These are phyloP conservation scores for Cercospora citrullina DNA, from an alignment of 2,329 filamentous ascomycete species.

Conservation along the genomic window DNA sequence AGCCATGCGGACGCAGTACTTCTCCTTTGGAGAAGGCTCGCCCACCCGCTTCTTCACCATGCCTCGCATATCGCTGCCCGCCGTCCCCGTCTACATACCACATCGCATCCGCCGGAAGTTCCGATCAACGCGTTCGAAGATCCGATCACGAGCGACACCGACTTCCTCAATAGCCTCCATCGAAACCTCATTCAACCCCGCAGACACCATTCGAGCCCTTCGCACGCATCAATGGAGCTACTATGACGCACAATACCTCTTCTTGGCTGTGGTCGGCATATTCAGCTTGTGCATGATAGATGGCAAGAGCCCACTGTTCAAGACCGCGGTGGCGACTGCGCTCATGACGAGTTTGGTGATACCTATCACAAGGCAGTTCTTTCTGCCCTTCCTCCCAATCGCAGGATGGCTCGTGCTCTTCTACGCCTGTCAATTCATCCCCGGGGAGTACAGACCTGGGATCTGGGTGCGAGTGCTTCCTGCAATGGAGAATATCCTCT, in stretches of 20 bases:
- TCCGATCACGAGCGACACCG: conserved; percentile 65
- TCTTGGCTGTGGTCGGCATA: conserved; percentile 71
- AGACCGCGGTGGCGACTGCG: conserved; percentile 68
- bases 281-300: conserved; percentile 85
- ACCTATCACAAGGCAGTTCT: conserved; percentile 86
- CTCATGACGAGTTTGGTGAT: conserved; percentile 72
- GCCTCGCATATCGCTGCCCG: conserved; percentile 48
- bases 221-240: conserved; percentile 76
- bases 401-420: conserved; percentile 88
- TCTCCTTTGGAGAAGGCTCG: conserved; percentile 36
- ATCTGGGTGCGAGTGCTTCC: conserved; percentile 96
- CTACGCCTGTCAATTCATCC: conserved; percentile 89
- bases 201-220: conserved; percentile 73
- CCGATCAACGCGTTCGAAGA: conserved; percentile 60
- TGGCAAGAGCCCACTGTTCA: conserved; percentile 72
- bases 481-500: conserved; percentile 92
- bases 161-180: conserved; percentile 73
- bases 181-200: conserved; percentile 78
- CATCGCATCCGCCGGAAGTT: conserved; percentile 67
- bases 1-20: conserved; percentile 33
- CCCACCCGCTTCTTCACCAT: conserved; percentile 45
- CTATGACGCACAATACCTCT: conserved; percentile 81
- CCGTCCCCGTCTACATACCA: conserved; percentile 57
- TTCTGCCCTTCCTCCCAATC: conserved; percentile 81
- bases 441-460: conserved; percentile 80